Percentiles rank a stretch among this genome's conserved stretches.
phyloP scores from a whole-genome alignment of 176 grass and related monocot species.

The Thalia dealbata region DNA sequence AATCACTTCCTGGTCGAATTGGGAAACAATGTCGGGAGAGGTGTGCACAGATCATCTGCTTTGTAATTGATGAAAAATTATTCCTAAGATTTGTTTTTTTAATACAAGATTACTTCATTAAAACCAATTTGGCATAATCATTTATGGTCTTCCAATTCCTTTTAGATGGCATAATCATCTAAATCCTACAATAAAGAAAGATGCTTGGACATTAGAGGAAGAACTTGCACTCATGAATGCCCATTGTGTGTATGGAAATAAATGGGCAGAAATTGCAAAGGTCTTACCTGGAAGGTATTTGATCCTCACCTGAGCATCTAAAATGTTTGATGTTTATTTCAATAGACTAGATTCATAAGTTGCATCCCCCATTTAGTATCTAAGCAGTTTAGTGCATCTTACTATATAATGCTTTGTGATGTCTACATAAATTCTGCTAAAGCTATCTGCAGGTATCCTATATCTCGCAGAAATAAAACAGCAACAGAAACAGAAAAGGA shows the following conservation, averaged over 20 bases:
- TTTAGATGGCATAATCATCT: conserved; percentile 99
- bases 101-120: neutral
- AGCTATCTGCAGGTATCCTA: neutral
- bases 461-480: neutral
- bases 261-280: conserved; percentile 99
- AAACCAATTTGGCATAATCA: neutral
- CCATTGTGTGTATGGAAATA: conserved; percentile 74
- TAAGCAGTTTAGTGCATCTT: neutral
- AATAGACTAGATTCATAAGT: neutral
- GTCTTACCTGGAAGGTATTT: conserved; percentile 91
- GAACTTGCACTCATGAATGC: conserved; percentile 69
- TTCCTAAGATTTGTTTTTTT: neutral
- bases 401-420: neutral
- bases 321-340: neutral
- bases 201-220: conserved; percentile 92
- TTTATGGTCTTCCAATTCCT: neutral
- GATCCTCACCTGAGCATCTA: neutral
- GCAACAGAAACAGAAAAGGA: neutral
- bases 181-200: conserved; percentile 88
- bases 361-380: neutral
- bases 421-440: neutral
- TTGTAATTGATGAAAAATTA: neutral
- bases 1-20: conserved; percentile 84
- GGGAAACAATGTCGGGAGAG: conserved; percentile 98
- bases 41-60: conserved; percentile 23